phyloP scores from a whole-genome alignment of 1,284 basidiomycete species.

The Melampsora occidentalis region DNA sequence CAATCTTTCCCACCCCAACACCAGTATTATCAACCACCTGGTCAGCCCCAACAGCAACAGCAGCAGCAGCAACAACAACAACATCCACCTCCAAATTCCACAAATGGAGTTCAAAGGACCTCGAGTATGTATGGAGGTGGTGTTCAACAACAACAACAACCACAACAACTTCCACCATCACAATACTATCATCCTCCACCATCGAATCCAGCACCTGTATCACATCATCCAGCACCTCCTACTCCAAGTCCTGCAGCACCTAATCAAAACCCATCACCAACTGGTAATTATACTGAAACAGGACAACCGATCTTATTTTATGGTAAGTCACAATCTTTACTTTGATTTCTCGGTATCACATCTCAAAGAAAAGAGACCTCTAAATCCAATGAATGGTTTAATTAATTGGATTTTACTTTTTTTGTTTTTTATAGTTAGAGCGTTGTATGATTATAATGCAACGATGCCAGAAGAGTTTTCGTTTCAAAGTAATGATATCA shows the following conservation, averaged over 20 bases:
- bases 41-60: constrained; percentile 43
- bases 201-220: constrained; percentile 20
- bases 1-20: constrained; percentile 28
- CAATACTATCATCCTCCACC: constrained; percentile 45
- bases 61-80: constrained; percentile 40
- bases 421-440: constrained; percentile 65
- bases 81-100: constrained; percentile 38
- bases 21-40: constrained; percentile 2
- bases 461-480: constrained; percentile 79
- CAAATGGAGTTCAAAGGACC: constrained; percentile 28
- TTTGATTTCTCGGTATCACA: neutral
- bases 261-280: constrained; percentile 56
- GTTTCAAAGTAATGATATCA: constrained; percentile 85
- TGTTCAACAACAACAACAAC: constrained; percentile 47
- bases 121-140: constrained; percentile 48
- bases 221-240: constrained; percentile 40
- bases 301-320: constrained; percentile 78
- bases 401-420: neutral
- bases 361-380: no score
- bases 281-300: constrained; percentile 70
- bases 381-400: neutral
- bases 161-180: constrained; percentile 48
- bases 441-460: constrained; percentile 84
- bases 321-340: constrained; percentile 57
- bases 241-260: constrained; percentile 48